These are phyloP conservation scores for Xylariomycetidae sp. DNA, from an alignment of 2,329 filamentous ascomycete genomes.

Conservation along the genomic window DNA sequence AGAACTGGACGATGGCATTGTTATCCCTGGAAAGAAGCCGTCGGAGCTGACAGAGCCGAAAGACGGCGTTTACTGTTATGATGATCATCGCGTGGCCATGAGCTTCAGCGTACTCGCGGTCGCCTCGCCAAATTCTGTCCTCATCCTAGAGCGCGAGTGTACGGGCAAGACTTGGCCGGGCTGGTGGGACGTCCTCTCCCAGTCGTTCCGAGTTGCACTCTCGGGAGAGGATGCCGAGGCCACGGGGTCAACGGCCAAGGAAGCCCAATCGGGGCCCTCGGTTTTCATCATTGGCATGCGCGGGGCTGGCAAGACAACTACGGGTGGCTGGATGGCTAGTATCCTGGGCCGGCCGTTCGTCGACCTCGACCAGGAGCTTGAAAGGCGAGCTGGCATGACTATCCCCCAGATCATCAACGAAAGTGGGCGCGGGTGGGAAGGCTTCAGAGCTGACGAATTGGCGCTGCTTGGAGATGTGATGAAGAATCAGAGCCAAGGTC, in stretches of 20 bases:
- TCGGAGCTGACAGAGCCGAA: slow-evolving; percentile 46
- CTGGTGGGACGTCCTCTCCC: slow-evolving; percentile 89
- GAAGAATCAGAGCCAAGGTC: slow-evolving; percentile 64
- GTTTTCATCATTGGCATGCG: slow-evolving; percentile 97
- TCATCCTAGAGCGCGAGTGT: slow-evolving; percentile 86
- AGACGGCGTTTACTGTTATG: slow-evolving; percentile 82
- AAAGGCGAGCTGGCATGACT: slow-evolving; percentile 62
- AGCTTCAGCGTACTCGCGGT: slow-evolving; percentile 88
- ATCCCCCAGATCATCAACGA: slow-evolving; percentile 82
- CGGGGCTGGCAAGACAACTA: slow-evolving; percentile 92
- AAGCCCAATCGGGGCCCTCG: slow-evolving; percentile 50
- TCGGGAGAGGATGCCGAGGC: slow-evolving; percentile 60
- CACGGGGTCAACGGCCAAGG: slow-evolving; percentile 23
- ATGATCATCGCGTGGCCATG: slow-evolving; percentile 97
- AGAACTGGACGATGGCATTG: slow-evolving; percentile 92
- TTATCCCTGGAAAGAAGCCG: slow-evolving; percentile 51
- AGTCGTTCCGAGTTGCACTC: slow-evolving; percentile 70
- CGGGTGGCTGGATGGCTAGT: slow-evolving; percentile 76
- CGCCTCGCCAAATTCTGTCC: slow-evolving; percentile 61
- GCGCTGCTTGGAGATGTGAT: slow-evolving; percentile 67
- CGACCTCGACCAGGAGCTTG: slow-evolving; percentile 84
- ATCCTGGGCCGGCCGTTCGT: slow-evolving; percentile 71
- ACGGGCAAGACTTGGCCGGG: slow-evolving; percentile 97
- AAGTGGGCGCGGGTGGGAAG: slow-evolving; percentile 69
- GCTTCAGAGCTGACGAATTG: slow-evolving; percentile 76